Evolutionary conservation across 1,139 yeast species (phyloP), one percentile per base, ranked within the genome.

Genomic region (Cylindricascospora bacillispora): DNA sequence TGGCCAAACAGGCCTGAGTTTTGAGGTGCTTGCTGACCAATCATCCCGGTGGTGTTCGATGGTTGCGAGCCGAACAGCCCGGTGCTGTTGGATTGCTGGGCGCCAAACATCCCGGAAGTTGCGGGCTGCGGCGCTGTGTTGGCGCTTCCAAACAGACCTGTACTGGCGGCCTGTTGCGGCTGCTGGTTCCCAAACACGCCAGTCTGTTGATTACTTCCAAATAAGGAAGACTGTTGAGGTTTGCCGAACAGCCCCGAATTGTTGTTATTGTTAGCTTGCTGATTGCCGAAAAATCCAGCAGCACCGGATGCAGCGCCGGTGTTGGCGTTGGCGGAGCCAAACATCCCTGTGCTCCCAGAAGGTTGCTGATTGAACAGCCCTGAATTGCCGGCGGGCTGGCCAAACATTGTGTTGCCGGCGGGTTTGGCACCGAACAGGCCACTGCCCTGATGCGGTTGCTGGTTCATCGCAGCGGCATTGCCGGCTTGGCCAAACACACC

Each of bases 211-310:
- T 28, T 28, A 18, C 18, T 28, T 4, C 30, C 30, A 23, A 28
- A n/a, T n/a, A n/a, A n/a, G n/a, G 43, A 56, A 57, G 22, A 49
- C 52, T n/a, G 38, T 33, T 32, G 55, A 27, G 29, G 45, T 42
- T 33, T 50, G 49, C 29, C 40, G 13, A 35, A 6, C 59, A 4
- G 57, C 53, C 2, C 62, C 63, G 35, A 47, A 37, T 13, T 25
- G 28, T n/a, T 54, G 27, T 13, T 40, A 34, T 7, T 57, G 39
- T 14, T 57, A 55, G 37, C n/a, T n/a, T n/a, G n/a, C n/a, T n/a
- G 54, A 57, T 13, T 47, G 44, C 10, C 71, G 71, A 54, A 68
- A 65, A 10, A 63, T 43, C 3, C 67, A 60, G 14, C 62, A 10
- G 30, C 6, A 11, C 11, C 23, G 16, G 6, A 11, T 14, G 27